A percentile compares a stretch with the other conserved stretches of the same genome.
phyloP scores from a whole-genome alignment of 768 basidiomycete genomes.

The Boletus huronensis region DNA sequence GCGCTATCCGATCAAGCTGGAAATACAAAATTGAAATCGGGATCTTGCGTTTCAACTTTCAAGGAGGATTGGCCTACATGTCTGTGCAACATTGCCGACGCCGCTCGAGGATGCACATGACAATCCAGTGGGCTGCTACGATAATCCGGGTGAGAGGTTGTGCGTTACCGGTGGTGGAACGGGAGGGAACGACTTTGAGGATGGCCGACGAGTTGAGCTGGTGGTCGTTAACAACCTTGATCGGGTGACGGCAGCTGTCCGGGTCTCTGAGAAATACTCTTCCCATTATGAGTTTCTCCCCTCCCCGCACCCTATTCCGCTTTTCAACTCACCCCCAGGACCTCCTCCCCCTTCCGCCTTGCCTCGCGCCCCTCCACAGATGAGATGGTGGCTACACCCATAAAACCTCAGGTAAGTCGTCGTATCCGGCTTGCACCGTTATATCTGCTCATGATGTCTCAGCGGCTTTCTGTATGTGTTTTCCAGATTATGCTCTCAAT shows the following conservation, averaged over 20 bases:
- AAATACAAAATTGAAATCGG: not conserved
- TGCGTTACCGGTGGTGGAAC: not conserved
- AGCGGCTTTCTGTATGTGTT: conserved; percentile 24
- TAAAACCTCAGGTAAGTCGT: conserved; percentile 14
- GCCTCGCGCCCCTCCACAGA: not conserved
- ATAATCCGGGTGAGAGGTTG: too few relatives aligned
- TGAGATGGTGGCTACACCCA: conserved; percentile 21
- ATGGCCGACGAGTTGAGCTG: not conserved
- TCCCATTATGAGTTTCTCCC: conserved; percentile 13
- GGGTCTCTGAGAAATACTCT: conserved; percentile 14
- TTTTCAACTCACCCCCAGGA: not conserved
- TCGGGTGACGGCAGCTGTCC: conserved; percentile 17
- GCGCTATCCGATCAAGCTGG: not conserved
- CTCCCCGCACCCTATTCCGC: conserved; percentile 17
- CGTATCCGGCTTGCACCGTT: not conserved
- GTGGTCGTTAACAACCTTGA: conserved; percentile 14
- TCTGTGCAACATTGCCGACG: not conserved
- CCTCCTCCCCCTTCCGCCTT: not conserved
- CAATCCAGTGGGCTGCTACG: too few relatives aligned
- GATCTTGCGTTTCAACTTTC: not conserved
- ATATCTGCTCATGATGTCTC: conserved; percentile 1
- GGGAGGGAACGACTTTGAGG: not conserved
- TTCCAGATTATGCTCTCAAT: not conserved
- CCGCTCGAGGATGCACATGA: not conserved
- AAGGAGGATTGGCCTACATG: not conserved